Evolutionary conservation across 768 basidiomycete species (phyloP), one percentile per base, ranked within the genome.

Genomic region (Asterophora lycoperdoides): DNA sequence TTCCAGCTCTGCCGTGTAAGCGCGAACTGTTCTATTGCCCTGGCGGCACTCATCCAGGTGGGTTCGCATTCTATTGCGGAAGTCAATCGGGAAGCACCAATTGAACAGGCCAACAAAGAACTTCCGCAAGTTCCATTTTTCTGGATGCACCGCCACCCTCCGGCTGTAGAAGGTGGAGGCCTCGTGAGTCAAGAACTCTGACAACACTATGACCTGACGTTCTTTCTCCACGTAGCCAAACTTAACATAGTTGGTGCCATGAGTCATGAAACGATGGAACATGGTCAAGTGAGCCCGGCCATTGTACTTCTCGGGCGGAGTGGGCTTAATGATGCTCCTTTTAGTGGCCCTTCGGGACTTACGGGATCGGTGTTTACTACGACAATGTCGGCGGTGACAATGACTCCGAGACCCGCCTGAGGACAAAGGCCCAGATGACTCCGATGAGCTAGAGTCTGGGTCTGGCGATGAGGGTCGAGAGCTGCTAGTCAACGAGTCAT

Each of bases 41-140:
- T 73, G 71, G 1, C 36, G 34, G 14, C 44, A 55, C 0, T 45
- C 19, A 1, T 56, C 38, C 11, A 72, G 51, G 17, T 56, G 51
- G 1, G 57, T 38, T 0, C 54, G 55, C 53, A 69, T 68, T 13
- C 66, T 53, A 1, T 53, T n/a, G n/a, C n/a, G n/a, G n/a, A n/a
- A n/a, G n/a, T n/a, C n/a, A n/a, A n/a, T n/a, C n/a, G n/a, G n/a
- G 46, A 72, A 72, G 30, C 62, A 68, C 17, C 61, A 60, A 30
- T 69, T 61, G 35, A 64, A 71, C 2, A 71, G 26, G 18, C 48
- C 64, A 4, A 38, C 26, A 35, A 69, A 66, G 51, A 70, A 68
- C 4, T 54, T 29, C 2, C 51, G 19, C 0, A 66, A 18, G 2
- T 15, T 54, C 60, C 60, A 70, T 2, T 52, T n/a, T 8, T 58